Conservation (phyloP, 805 yeast species). For the Cyberlindnera amylophila region DNA sequence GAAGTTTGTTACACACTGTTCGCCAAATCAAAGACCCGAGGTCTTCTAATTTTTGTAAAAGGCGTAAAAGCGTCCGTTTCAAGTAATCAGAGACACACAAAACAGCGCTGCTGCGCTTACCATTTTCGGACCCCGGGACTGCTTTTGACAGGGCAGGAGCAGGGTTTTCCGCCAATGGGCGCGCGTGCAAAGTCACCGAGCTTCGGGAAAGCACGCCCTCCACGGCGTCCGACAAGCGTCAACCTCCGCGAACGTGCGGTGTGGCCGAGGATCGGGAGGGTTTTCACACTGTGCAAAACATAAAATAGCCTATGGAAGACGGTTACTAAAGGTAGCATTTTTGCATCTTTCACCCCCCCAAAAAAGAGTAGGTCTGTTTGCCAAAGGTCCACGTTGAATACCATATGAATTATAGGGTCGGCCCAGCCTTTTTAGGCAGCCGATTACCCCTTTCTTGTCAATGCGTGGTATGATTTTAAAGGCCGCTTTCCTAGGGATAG, state of each 20-base stretch:
- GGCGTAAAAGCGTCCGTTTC: no score
- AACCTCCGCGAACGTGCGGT: background rate
- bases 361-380: no score
- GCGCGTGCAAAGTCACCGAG: slow-evolving; percentile 10
- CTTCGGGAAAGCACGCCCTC: slow-evolving; percentile 2
- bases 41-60: no score
- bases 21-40: no score
- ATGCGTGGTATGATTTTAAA: background rate
- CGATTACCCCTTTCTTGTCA: background rate
- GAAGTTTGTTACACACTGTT: no score
- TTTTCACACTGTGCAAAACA: no score
- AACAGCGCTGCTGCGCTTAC: background rate
- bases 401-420: background rate
- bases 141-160: slow-evolving; percentile 6
- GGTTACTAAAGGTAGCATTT: no score
- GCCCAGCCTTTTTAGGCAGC: background rate
- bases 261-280: background rate
- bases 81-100: no score
- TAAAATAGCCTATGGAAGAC: no score
- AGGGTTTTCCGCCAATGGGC: slow-evolving; percentile 6
- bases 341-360: no score
- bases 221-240: slow-evolving; percentile 2
- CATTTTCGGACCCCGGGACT: slow-evolving; percentile 2
- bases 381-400: no score
- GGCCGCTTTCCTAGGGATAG: slow-evolving; percentile 8